These are phyloP conservation scores for Suillus placidus DNA, from an alignment of 768 basidiomycete species.

Conservation along the genomic window DNA sequence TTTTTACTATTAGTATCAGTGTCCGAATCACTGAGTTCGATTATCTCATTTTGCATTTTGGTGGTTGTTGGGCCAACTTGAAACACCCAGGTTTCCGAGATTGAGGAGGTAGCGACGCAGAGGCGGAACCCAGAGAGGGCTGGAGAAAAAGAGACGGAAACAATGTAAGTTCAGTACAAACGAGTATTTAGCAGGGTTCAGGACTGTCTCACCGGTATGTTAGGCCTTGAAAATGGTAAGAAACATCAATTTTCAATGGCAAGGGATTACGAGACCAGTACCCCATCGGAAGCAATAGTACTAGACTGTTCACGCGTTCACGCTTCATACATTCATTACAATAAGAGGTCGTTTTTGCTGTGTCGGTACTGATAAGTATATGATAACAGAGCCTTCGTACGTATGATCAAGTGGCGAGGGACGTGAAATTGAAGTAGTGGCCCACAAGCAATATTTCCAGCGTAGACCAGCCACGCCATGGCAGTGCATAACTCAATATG, in stretches of 20 bases:
- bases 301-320: not conserved
- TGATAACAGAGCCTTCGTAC: not conserved
- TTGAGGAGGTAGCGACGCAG: not conserved
- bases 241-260: not conserved
- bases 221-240: not conserved
- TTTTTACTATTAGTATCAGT: not conserved
- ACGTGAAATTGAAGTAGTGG: not conserved
- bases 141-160: not conserved
- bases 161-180: not conserved
- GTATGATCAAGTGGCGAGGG: not conserved
- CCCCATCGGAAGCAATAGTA: not conserved
- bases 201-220: not conserved
- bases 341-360: not conserved
- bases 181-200: not conserved
- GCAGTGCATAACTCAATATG: not conserved
- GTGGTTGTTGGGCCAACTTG: not conserved
- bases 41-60: conserved; percentile 7
- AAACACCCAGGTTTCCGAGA: not conserved
- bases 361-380: not conserved
- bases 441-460: not conserved
- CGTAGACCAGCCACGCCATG: not conserved
- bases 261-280: not conserved
- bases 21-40: conserved; percentile 8
- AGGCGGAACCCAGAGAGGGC: not conserved
- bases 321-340: not conserved